Base-by-base conservation (phyloP, 495 filamentous ascomycete genomes). In the Penicillium fimorum region DNA sequence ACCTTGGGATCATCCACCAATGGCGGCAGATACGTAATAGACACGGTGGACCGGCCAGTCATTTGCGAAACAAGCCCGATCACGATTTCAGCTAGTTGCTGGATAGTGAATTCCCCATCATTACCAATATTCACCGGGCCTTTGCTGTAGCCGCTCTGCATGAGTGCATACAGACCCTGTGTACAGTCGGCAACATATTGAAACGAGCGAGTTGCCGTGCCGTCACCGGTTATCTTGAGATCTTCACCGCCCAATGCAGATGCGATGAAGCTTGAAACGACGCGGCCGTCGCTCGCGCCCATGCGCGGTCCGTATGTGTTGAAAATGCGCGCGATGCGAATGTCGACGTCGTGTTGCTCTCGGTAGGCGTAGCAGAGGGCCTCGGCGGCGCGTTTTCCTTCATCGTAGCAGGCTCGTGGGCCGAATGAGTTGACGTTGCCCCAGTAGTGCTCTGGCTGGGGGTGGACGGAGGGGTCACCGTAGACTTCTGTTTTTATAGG, bases 111-210 rank as follows among this genome's bases (percentile, higher is more conserved):
- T 29, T 66, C 64, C 17, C 46, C 56, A 33, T 58, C 55, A 38
- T 67, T 67, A 0, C 64, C 64, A 29, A 67, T 67, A 44, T 63
- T 67, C 18, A 67, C 55, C 3, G 60, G 58, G 1, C 47, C 57
- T 1, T 29, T 17, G 15, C 20, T 37, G 27, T 56, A 59, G 3
- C 47, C 60, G 24, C 53, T 62, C 17, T 61, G 51, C 64, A 67
- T 67, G 5, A 67, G 56, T 0, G 22, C 5, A 33, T 58, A 45
- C 3, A 66, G 53, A 4, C 64, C 64, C 1, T 58, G 17, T 13
- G 60, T 18, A 47, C 63, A 66, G 43, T 65, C 63, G 3, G 56
- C 48, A 13, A 66, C 53, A 47, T 47, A 62, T 32, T 66, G 63
- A 37, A 62, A 62, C 7, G 63, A 66, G 12, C 59, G 44, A 13